These are phyloP conservation scores for Trichosanthes cucumerina DNA, from an alignment of 306 rosid species.

Conservation along the genomic window DNA sequence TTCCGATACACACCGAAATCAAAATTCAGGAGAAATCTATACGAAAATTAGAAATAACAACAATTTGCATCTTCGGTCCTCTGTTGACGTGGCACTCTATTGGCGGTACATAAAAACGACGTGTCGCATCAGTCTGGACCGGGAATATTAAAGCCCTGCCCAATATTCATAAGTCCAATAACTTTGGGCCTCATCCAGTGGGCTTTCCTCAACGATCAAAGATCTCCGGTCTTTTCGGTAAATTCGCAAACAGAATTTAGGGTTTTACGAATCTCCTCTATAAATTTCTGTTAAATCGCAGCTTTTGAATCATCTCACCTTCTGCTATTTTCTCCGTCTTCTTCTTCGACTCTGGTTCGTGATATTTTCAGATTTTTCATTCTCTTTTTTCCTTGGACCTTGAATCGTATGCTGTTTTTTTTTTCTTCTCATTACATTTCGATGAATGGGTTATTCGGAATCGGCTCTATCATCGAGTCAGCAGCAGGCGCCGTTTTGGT, in stretches of 20 bases:
- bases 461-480: slow-evolving; percentile 60
- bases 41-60: neutral
- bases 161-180: neutral
- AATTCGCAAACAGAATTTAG: neutral
- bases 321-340: neutral
- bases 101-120: neutral
- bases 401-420: neutral
- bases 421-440: neutral
- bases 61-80: neutral
- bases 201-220: neutral
- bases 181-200: neutral
- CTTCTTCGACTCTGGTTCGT: neutral
- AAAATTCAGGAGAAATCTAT: neutral
- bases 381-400: neutral
- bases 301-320: neutral
- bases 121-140: neutral
- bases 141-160: neutral
- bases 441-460: neutral
- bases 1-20: neutral
- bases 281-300: neutral
- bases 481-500: slow-evolving; percentile 49
- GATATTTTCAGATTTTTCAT: too few relatives aligned
- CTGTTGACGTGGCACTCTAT: slow-evolving; percentile 11
- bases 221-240: neutral
- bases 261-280: neutral